Base-by-base conservation (phyloP, 1,139 yeast species). In the Entelexis sorbosivorans region DNA sequence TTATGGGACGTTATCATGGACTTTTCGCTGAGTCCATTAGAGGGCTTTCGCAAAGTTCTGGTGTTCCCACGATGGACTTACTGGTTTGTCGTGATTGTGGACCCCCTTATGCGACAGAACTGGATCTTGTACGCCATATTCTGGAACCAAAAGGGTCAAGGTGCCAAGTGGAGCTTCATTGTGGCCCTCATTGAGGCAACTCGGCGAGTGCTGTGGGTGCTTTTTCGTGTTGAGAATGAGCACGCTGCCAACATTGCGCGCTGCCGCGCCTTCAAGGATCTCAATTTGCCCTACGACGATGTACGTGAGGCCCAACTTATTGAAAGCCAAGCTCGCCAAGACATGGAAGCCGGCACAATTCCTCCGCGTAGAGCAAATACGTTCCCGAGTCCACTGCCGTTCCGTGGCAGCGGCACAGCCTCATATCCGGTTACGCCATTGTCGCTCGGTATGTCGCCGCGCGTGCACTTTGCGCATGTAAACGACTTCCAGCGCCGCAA, bases 1-100 rank as follows among this genome's bases (percentile, higher is more conserved):
- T 60, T 81, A 13, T 91, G 98, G 98, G 98, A 91, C 67, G 69
- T 93, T 11, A 71, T 87, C 35, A 87, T 91, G 95, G 98, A 91
- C 71, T 93, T 95, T 89, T 88, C 96, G 1, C 71, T 91, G 59
- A 70, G 84, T 53, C 96, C 88, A 64, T 2, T 31, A 1, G 44
- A 56, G 11, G 75, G 74, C 10, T 71, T 91, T 52, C 74, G 97
- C 59, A 81, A 85, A 59, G 82, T 85, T 60, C 71, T 89, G 46
- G 80, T 80, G 47, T 82, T 73, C 63, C 74, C 76, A 34, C 68
- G 67, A 13, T 73, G 76, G 65, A 66, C 74, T 5, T 91, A 91
- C 67, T 89, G 89, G 62, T 55, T 67, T 17, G 91, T 95, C 0
- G 84, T 88, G 72, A 66, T 86, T 1, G 53, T 74, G 33, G 91